Evolutionary conservation across 2,329 filamentous ascomycete species (phyloP), one percentile per base, ranked within the genome.

Genomic region (Fusarium sp.): DNA sequence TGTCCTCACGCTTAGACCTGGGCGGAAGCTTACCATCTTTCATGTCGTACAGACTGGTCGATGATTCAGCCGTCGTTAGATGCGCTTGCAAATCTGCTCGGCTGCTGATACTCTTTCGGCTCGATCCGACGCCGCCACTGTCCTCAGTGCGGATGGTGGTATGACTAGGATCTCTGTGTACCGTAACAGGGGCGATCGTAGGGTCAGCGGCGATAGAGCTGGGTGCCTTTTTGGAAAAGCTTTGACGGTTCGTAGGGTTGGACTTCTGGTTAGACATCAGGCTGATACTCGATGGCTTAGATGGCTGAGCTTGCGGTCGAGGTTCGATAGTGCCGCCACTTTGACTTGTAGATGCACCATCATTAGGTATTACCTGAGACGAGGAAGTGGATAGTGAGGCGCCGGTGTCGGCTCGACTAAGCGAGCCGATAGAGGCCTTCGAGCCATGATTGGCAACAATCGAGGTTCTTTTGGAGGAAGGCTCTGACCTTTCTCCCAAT

Each of bases 201-300:
- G 83, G 82, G 26, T 85, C 83, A 8, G 82, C 81, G 11, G 83
- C 78, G 5, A 83, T 82, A n/a, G 83, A 79, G 24, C 84, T 82
- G 52, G 84, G 85, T 7, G 82, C 81, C 54, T 85, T 84, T 62
- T 82, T 85, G 3, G 85, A 81, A 7, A 86, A 77, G 31, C 79
- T 84, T 66, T 84, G 85, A 7, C 81, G 79, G 62, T 79, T 84
- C 7, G 82, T 79, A 2, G 82, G 73, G 18, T 80, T 79, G 3
- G 87, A 84, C 70, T 86, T 89, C 9, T 83, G 82, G 5, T 82
- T 80, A 6, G 85, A 80, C 70, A 85, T 81, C 18, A 86, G 84
- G n/a, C 84, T 83, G 48, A 86, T 83, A 15, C 87, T 87, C 15
- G 85, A 85, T 11, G 85, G 79, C 64, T 86, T 89, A n/a, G 86